Conservation (phyloP, 1,284 basidiomycete species). For the Fomitopsis betulina region DNA sequence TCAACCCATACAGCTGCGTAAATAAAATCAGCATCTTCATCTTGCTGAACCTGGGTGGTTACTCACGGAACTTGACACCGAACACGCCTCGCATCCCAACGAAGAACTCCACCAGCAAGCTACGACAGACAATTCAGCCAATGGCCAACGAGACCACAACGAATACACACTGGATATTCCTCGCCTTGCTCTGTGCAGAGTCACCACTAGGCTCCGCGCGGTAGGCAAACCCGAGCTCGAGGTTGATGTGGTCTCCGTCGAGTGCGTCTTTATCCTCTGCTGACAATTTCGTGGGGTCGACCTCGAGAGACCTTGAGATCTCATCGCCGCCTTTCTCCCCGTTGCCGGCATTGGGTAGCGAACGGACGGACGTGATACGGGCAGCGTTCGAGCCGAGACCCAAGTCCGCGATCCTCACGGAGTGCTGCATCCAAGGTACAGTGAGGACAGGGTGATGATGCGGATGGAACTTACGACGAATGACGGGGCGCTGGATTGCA, state of each 20-base stretch:
- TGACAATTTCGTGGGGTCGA: slow-evolving; percentile 15
- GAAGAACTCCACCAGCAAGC: slow-evolving; percentile 71
- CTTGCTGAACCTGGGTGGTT: no score
- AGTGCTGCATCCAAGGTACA: slow-evolving; percentile 20
- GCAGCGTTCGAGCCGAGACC: slow-evolving; percentile 32
- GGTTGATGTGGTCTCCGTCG: slow-evolving; percentile 42
- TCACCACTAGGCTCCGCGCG: slow-evolving; percentile 52
- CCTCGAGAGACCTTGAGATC: slow-evolving; percentile 15
- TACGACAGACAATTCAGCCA: slow-evolving; percentile 2
- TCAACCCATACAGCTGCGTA: slow-evolving; percentile 69
- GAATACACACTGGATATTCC: slow-evolving; percentile 51
- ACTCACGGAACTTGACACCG: slow-evolving; percentile 38
- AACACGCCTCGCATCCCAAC: slow-evolving; percentile 48
- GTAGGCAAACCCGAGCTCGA: slow-evolving; percentile 77
- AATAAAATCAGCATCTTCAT: slow-evolving; percentile 9
- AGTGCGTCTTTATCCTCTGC: slow-evolving; percentile 22
- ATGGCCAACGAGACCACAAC: neutral
- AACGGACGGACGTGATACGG: slow-evolving; percentile 33
- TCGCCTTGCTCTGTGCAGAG: slow-evolving; percentile 37
- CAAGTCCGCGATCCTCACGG: slow-evolving; percentile 32
- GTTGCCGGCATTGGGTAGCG: slow-evolving; percentile 25
- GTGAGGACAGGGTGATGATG: neutral
- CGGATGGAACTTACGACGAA: slow-evolving; percentile 27
- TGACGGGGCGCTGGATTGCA: slow-evolving; percentile 34
- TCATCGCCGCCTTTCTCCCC: slow-evolving; percentile 2